These are phyloP conservation scores for Didymella keratinophila DNA, from an alignment of 2,329 filamentous ascomycete genomes.

Conservation along the genomic window DNA sequence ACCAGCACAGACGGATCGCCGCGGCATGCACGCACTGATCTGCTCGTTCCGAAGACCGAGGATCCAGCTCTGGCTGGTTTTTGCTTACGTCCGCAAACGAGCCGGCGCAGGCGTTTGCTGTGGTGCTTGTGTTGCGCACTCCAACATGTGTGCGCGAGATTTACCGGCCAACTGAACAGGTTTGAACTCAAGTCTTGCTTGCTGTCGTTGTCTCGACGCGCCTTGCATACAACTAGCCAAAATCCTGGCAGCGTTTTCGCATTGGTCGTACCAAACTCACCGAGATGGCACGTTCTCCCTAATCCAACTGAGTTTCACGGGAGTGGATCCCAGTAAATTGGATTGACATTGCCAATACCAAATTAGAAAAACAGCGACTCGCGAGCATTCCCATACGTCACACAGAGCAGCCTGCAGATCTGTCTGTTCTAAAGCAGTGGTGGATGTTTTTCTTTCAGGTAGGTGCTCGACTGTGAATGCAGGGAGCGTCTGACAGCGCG, in stretches of 20 bases:
- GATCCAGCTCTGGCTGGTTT: conserved; percentile 27
- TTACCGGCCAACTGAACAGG: conserved; percentile 1
- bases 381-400: conserved; percentile 17
- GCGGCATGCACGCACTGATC: conserved; percentile 26
- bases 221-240: conserved; percentile 19
- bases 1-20: conserved; percentile 25
- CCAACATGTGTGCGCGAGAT: conserved; percentile 11
- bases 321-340: conserved; percentile 17
- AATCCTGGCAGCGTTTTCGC: conserved; percentile 11
- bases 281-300: conserved; percentile 13
- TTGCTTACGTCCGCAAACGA: conserved; percentile 14
- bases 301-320: conserved; percentile 16
- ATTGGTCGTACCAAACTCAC: conserved; percentile 10
- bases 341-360: conserved; percentile 18
- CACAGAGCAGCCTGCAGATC: conserved; percentile 2
- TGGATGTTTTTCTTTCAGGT: not conserved
- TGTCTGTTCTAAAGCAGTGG: not conserved
- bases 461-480: not conserved
- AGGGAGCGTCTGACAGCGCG: conserved; percentile 9
- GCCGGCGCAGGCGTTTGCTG: not conserved
- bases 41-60: conserved; percentile 24
- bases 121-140: conserved; percentile 6
- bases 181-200: not conserved
- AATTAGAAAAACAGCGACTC: conserved; percentile 4
- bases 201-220: conserved; percentile 16